These are phyloP conservation scores for Paxillus involutus DNA, from an alignment of 768 basidiomycete species.

Conservation along the genomic window DNA sequence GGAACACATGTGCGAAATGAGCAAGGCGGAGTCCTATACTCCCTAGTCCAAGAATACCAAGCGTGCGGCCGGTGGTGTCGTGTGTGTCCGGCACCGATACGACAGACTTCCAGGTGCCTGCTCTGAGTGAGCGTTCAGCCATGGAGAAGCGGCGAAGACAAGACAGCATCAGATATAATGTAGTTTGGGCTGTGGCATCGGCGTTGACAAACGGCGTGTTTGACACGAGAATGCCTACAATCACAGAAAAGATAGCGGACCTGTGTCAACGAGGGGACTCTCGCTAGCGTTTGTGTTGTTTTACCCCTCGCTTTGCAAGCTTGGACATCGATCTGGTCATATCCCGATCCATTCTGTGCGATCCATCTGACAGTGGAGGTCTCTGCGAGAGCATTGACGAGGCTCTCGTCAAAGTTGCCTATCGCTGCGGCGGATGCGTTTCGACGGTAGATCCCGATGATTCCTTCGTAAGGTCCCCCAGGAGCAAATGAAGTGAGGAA, in stretches of 20 bases:
- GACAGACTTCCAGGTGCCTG: constrained; percentile 57
- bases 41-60: constrained; percentile 70
- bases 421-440: constrained; percentile 58
- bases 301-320: constrained; percentile 71
- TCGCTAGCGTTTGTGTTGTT: constrained; percentile 1
- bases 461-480: constrained; percentile 68
- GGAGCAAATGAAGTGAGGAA: constrained; percentile 61
- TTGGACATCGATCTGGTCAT: constrained; percentile 77
- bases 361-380: constrained; percentile 68
- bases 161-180: constrained; percentile 74
- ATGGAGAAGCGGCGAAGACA: constrained; percentile 68
- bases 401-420: constrained; percentile 74
- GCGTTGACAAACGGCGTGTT: constrained; percentile 86
- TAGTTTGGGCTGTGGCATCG: constrained; percentile 83
- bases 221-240: constrained; percentile 69
- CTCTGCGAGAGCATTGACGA: constrained; percentile 61
- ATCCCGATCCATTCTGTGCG: constrained; percentile 85
- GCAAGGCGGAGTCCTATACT: constrained; percentile 69
- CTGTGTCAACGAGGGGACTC: not conserved
- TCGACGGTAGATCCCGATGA: constrained; percentile 76
- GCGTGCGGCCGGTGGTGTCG: constrained; percentile 62
- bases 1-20: constrained; percentile 70
- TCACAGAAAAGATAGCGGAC: not conserved
- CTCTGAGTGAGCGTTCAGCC: constrained; percentile 54
- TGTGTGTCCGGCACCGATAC: constrained; percentile 46